Evolutionary conservation across 352 stramenopile species (phyloP).

Genomic region (Salisapilia sapeloensis): DNA sequence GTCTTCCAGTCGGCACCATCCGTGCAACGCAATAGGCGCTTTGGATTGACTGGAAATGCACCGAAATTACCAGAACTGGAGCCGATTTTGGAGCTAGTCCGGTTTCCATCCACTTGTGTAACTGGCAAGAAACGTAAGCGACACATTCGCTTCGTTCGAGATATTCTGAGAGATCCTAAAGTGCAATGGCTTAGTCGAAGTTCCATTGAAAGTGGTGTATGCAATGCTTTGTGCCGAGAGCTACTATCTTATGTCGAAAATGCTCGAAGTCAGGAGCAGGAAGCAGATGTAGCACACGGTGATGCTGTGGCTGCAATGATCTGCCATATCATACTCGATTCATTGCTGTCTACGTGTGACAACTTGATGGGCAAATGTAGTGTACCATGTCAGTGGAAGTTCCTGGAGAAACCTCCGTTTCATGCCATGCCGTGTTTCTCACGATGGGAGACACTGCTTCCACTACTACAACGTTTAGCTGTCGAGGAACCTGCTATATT

Average conservation of each 20-base stretch:
- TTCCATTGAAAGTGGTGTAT: constrained; percentile 30
- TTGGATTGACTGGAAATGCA: constrained; percentile 12
- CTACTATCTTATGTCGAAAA: constrained; percentile 12
- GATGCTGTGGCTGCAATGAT: constrained; percentile 6
- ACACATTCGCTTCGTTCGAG: constrained; percentile 4
- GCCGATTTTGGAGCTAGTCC: constrained; percentile 15
- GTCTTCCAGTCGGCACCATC: constrained; percentile 26
- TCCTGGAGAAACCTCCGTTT: constrained; percentile 30
- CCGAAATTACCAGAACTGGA: constrained; percentile 24
- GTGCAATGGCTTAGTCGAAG: constrained; percentile 42
- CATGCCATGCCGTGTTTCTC: constrained; percentile 42
- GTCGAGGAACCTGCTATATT: constrained; percentile 12
- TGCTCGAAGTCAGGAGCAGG: constrained; percentile 1
- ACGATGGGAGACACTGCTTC: constrained; percentile 34
- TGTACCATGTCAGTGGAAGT: constrained; percentile 25
- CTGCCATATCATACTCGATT: constrained; percentile 24
- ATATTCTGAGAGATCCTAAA: constrained; percentile 16
- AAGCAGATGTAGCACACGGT: not conserved
- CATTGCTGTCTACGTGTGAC: constrained; percentile 16
- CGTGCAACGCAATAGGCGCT: constrained; percentile 5
- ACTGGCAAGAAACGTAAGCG: not conserved
- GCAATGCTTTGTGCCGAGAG: constrained; percentile 25
- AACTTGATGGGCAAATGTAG: constrained; percentile 6
- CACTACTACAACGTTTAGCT: constrained; percentile 23
- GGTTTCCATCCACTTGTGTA: not conserved